phyloP scores from a whole-genome alignment of 163 green algal species.

The Chlamydomonas reinhardtii region DNA sequence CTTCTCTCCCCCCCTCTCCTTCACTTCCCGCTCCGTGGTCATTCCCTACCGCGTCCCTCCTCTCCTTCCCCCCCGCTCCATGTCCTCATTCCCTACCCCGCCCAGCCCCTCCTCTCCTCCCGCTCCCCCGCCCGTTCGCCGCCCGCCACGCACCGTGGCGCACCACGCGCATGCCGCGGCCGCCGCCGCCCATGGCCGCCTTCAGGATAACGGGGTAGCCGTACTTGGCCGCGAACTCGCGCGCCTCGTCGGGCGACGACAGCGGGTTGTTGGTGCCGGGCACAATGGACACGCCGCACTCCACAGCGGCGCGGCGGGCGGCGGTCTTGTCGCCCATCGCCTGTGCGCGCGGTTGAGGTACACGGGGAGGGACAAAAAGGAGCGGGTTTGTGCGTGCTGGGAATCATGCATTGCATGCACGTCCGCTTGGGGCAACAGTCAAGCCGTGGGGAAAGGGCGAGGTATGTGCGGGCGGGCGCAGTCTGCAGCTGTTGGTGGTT shows the following conservation, averaged over 20 bases:
- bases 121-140: background rate
- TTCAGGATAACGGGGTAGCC: constrained; percentile 98
- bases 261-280: constrained; percentile 89
- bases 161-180: constrained; percentile 95
- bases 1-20: no score
- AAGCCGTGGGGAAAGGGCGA: no score
- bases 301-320: constrained; percentile 78
- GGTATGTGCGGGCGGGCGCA: no score
- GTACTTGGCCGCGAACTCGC: constrained; percentile 77
- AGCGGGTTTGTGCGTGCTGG: no score
- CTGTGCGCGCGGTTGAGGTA: constrained; percentile 28
- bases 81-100: no score
- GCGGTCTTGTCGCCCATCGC: constrained; percentile 93
- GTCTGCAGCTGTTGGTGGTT: no score
- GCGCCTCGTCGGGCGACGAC: constrained; percentile 71
- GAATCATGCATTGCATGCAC: no score
- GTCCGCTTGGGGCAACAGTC: no score
- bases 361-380: background rate
- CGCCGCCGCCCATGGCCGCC: constrained; percentile 93
- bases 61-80: no score
- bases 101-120: no score
- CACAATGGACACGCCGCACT: constrained; percentile 89
- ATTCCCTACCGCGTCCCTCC: no score
- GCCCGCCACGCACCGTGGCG: constrained; percentile 52
- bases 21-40: no score